These are phyloP conservation scores for Monilinia vaccinii-corymbosi DNA, from an alignment of 2,329 filamentous ascomycete genomes.

Conservation along the genomic window DNA sequence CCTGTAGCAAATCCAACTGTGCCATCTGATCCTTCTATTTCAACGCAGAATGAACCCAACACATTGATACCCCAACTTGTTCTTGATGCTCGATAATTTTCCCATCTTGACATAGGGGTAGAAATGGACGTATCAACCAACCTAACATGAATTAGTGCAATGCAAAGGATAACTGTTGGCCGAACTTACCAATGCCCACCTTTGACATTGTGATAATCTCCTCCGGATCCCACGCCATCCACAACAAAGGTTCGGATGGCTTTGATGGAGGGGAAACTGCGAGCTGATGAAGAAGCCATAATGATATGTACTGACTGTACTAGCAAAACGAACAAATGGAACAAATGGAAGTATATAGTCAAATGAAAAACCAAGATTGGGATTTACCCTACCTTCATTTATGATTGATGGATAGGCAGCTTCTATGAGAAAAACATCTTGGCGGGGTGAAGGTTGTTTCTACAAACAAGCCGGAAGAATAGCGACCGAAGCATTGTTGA, in stretches of 20 bases:
- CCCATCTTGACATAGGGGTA: slow-evolving; percentile 84
- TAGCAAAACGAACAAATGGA: background rate
- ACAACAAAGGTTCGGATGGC: slow-evolving; percentile 65
- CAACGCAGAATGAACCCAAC: slow-evolving; percentile 81
- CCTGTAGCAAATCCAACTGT: slow-evolving; percentile 92
- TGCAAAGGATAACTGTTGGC: background rate
- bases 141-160: slow-evolving; percentile 41
- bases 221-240: slow-evolving; percentile 53
- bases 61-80: slow-evolving; percentile 97
- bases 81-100: slow-evolving; percentile 76
- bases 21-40: slow-evolving; percentile 81
- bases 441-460: slow-evolving; percentile 1
- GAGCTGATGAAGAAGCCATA: slow-evolving; percentile 24
- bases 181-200: slow-evolving; percentile 53
- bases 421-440: background rate
- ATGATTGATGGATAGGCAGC: background rate
- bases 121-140: slow-evolving; percentile 87
- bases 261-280: slow-evolving; percentile 63
- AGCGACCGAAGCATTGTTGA: slow-evolving; percentile 6
- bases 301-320: background rate
- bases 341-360: background rate
- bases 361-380: background rate
- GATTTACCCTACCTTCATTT: background rate
- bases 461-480: slow-evolving; percentile 5
- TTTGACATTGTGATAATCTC: slow-evolving; percentile 89